Base-by-base conservation (phyloP, 2,329 filamentous ascomycete genomes). In the Ceratocystis eucalypticola region DNA sequence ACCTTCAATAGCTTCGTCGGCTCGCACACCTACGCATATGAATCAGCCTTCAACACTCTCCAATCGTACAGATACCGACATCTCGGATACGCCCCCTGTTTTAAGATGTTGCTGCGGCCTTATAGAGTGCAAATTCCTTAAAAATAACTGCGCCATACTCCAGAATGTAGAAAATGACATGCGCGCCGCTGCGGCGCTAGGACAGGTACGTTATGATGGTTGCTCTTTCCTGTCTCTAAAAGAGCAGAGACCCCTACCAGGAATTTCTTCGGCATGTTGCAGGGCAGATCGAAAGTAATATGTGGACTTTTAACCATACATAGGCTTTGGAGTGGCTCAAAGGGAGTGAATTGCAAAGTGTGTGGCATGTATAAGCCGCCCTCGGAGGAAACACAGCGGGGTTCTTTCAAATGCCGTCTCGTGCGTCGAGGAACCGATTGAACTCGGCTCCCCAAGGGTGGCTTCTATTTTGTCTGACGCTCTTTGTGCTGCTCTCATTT, bases 161-260 rank as follows among this genome's bases (percentile, higher is more conserved):
- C 86, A 90, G 71, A 87, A 84, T 69, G 82, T 97, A 70, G 93
- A 97, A 77, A 88, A 87, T 71, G 90, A 96, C 77, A 88, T 96
- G 65, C 86, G 87, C 71, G 90, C 85, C 64, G 94, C 94, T 50
- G 94, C 91, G 62, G 83, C 88, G 74, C 82, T 96, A 72, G 94
- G 94, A 70, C 89, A 96, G 88, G 93, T 96, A 87, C 74, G 89
- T 84, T 70, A 7, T n/a, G 15, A 33, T 33, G 53, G 25, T 8
- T 25, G 33, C 46, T 44, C 25, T 33, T 57, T 25, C 6, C 55
- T 15, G 10, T 8, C 53, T 25, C 28, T 5, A n/a, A 59, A n/a
- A 12, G 25, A 53, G 3, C 7, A 53, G 22, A 53, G 22, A 3
- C 20, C 55, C 50, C 48, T 64, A 48, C 22, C 17, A 41, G 25